Percentiles rank a stretch among this genome's conserved stretches.
phyloP scores from a whole-genome alignment of 257 asterid genomes.

The Striga asiatica region DNA sequence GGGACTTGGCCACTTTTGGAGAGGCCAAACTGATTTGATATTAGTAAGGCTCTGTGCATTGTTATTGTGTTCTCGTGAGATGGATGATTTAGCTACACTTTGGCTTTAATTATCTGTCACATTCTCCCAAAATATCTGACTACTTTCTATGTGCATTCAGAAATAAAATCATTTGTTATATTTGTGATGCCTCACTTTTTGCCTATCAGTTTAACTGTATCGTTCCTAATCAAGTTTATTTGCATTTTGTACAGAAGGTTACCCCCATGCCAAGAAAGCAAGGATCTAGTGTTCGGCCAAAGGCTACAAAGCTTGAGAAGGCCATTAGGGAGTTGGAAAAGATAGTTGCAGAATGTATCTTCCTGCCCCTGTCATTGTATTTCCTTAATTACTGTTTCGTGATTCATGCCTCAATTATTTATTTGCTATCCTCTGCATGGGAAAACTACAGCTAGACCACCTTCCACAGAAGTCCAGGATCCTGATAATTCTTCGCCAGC shows the following conservation, averaged over 20 bases:
- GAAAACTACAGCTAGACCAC: conserved; percentile 57
- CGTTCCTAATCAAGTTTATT: conserved; percentile 6
- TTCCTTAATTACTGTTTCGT: conserved; percentile 1
- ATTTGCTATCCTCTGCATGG: conserved; percentile 10
- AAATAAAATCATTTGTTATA: neutral
- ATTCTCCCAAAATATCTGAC: neutral
- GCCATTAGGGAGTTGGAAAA: conserved; percentile 73
- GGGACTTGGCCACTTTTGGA: no score
- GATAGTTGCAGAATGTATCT: conserved; percentile 70
- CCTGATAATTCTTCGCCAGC: conserved; percentile 78
- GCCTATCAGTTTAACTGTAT: neutral
- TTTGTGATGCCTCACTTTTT: neutral
- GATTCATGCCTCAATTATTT: conserved; percentile 6
- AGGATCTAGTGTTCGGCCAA: conserved; percentile 47
- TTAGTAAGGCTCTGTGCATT: no score
- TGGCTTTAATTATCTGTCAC: conserved; percentile 6
- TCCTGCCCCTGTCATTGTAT: conserved; percentile 3
- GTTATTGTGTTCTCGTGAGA: no score
- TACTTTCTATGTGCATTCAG: neutral
- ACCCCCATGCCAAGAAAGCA: conserved; percentile 38
- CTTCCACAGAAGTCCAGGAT: conserved; percentile 57
- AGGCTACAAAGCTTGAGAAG: conserved; percentile 57
- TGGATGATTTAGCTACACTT: no score
- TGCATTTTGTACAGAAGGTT: conserved; percentile 30
- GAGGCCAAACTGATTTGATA: no score